Base-by-base conservation (phyloP, 192 early-diverging fungal genomes). In the Phlyctochytrium bullatum region DNA sequence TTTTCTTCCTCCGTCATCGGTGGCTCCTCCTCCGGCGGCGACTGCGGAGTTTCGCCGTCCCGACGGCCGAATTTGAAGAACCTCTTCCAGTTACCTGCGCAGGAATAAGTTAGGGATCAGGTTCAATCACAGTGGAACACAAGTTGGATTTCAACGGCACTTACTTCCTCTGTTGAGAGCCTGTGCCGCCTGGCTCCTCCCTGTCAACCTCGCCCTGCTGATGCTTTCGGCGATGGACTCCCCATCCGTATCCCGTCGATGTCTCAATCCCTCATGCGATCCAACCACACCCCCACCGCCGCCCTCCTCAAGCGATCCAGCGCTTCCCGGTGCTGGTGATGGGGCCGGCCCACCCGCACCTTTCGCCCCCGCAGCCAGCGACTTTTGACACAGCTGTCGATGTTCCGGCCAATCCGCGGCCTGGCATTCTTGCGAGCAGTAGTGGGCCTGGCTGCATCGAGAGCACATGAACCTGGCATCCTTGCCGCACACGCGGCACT, bases 381-480 rank as follows among this genome's bases (percentile, higher is more conserved):
- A 47, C 40, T 47, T 20, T 20, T 14, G 20, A 47, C 40, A 47
- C 40, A 14, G 10, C 27, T 57, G 4, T 27, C 54, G 54, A 57
- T 62, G 61, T 32, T 12, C 12, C 34, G 61, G 16, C 61, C 61
- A 62, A 28, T 62, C 61, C 34, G 3, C 25, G 28, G 61, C 28
- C 61, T 62, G 61, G 32, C 61, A 62, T 62, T 62, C 61, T 6
- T 14, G 28, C 61, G 61, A 62, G 32, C 61, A 62, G 61, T 62
- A 62, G 32, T 62, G 61, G 10, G 32, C 32, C 20, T 34, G 33
- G 25, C 36, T 25, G 61, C 61, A 62, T 28, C n/a, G 61, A 20
- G 61, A 62, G 61, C 61, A 62, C 61, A 62, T 62, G 61, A 62
- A 62, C 32, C 34, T 62, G n/a, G 61, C 61, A 14, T 6, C 20